These are phyloP conservation scores for Emmonsia crescens DNA, from an alignment of 2,329 filamentous ascomycete genomes.

Conservation along the genomic window DNA sequence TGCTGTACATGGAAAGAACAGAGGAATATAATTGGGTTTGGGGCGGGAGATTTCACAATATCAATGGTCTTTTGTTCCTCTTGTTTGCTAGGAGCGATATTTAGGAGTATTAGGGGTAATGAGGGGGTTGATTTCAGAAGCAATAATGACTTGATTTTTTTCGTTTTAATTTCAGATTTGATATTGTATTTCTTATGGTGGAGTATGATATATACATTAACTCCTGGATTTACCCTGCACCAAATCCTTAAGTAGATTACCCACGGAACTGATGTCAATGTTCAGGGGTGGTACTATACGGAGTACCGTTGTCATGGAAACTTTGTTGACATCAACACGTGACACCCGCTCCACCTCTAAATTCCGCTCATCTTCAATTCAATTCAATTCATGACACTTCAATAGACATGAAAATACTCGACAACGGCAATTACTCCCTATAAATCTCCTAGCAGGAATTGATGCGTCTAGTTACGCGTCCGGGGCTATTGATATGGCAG, in stretches of 20 bases:
- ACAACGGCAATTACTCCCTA: background rate
- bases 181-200: background rate
- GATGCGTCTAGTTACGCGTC: constrained; percentile 11
- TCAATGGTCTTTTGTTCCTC: background rate
- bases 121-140: background rate
- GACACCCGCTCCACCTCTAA: background rate
- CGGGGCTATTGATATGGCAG: constrained; percentile 16
- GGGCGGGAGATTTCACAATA: background rate
- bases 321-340: constrained; percentile 12
- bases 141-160: background rate
- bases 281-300: too few species aligned
- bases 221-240: too few species aligned
- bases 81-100: background rate
- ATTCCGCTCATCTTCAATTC: background rate
- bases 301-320: constrained; percentile 11
- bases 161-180: background rate
- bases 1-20: background rate
- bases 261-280: too few species aligned
- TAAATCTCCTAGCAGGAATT: background rate
- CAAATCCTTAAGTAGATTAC: too few species aligned
- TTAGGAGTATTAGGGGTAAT: background rate
- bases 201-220: too few species aligned
- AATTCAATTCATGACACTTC: background rate
- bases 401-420: background rate
- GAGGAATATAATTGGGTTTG: background rate